A percentile compares a stretch with the other conserved stretches of the same genome.
Evolutionary conservation across 2,329 filamentous ascomycete species (phyloP).

Genomic region (Xylariaceae sp.): DNA sequence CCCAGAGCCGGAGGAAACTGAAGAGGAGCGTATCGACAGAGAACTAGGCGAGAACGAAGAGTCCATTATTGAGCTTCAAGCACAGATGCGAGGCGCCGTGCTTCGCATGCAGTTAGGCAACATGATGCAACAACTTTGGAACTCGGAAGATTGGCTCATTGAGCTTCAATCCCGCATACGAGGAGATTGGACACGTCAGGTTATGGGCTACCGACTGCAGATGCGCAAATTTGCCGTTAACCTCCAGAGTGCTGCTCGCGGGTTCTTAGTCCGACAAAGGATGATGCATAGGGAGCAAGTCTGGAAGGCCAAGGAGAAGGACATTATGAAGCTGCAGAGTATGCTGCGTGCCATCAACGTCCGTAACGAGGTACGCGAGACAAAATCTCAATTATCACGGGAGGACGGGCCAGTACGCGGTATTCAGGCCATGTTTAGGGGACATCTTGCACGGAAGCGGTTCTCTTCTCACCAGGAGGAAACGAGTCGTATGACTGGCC

Average conservation of each 20-base stretch:
- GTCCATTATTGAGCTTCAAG: slow-evolving; percentile 75
- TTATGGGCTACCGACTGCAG: slow-evolving; percentile 75
- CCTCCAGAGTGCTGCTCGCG: slow-evolving; percentile 77
- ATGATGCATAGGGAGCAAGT: slow-evolving; percentile 62
- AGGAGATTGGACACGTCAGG: slow-evolving; percentile 82
- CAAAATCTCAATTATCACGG: slow-evolving; percentile 57
- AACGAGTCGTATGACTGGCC: slow-evolving; percentile 49
- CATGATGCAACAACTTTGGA: slow-evolving; percentile 88
- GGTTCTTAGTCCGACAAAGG: slow-evolving; percentile 66
- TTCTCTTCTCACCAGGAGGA: slow-evolving; percentile 55
- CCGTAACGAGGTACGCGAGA: slow-evolving; percentile 55
- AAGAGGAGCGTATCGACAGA: slow-evolving; percentile 82
- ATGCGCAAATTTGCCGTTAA: slow-evolving; percentile 79
- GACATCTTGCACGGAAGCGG: slow-evolving; percentile 61
- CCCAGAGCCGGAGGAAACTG: slow-evolving; percentile 79
- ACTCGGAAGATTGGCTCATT: slow-evolving; percentile 72
- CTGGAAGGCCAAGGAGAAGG: slow-evolving; percentile 67
- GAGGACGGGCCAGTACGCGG: slow-evolving; percentile 63
- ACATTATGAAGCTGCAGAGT: slow-evolving; percentile 79
- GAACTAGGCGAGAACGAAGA: slow-evolving; percentile 76
- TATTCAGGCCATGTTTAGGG: slow-evolving; percentile 65
- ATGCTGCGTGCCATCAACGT: slow-evolving; percentile 69
- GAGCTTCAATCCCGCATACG: slow-evolving; percentile 84
- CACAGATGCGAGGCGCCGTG: slow-evolving; percentile 79
- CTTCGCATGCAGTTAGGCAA: slow-evolving; percentile 73